Conservation (phyloP, 2,329 filamentous ascomycete genomes). For the Claviceps quebecensis region DNA sequence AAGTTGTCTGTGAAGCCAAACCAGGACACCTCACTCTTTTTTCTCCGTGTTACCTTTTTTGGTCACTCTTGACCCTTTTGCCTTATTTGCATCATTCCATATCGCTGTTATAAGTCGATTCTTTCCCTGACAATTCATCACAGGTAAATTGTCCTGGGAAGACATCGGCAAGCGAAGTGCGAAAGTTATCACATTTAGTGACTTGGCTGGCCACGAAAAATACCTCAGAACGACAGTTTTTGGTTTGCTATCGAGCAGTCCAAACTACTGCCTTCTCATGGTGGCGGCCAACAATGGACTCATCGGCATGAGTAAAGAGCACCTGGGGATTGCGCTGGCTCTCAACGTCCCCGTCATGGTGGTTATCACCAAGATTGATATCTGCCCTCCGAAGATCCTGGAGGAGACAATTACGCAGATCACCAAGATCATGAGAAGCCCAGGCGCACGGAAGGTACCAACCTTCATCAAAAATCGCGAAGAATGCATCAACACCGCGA, state of each 20-base stretch:
- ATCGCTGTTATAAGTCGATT: neutral
- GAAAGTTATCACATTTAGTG: slow-evolving; percentile 94
- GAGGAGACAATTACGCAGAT: slow-evolving; percentile 87
- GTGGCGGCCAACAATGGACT: slow-evolving; percentile 95
- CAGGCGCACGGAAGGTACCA: slow-evolving; percentile 86
- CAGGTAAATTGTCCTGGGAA: slow-evolving; percentile 72
- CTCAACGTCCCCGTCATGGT: slow-evolving; percentile 97
- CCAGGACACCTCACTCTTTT: neutral
- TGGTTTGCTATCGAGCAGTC: slow-evolving; percentile 82
- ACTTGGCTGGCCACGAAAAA: slow-evolving; percentile 87
- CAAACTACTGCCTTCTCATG: slow-evolving; percentile 96
- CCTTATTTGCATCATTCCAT: too few species aligned
- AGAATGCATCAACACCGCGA: slow-evolving; percentile 87
- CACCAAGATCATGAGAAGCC: slow-evolving; percentile 83
- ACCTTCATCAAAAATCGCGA: slow-evolving; percentile 88
- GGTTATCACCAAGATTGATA: slow-evolving; percentile 94
- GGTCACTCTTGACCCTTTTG: too few species aligned
- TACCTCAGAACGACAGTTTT: slow-evolving; percentile 96
- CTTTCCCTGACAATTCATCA: neutral
- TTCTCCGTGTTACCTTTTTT: too few species aligned
- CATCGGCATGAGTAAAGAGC: slow-evolving; percentile 97
- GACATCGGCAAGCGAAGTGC: slow-evolving; percentile 90
- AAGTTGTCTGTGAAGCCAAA: slow-evolving; percentile 26
- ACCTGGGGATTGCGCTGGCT: slow-evolving; percentile 84
- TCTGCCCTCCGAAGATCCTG: slow-evolving; percentile 89